Base-by-base conservation (phyloP, 495 filamentous ascomycete genomes). In the Daldinia loculata region DNA sequence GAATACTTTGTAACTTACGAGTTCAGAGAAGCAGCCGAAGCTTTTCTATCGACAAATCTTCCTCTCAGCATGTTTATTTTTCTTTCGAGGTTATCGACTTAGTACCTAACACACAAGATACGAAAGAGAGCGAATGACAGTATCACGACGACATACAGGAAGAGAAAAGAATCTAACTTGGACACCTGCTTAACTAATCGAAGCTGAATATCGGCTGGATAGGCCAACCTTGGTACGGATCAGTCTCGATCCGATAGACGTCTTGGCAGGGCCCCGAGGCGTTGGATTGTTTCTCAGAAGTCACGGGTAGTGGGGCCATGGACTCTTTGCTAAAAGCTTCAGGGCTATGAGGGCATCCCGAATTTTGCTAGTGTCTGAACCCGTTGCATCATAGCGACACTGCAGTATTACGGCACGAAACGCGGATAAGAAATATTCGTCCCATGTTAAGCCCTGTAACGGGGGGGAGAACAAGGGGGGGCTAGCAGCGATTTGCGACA, bases 241-340 rank as follows among this genome's bases (percentile, higher is more conserved):
- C 52, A 59, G 53, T 36, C 53, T 55, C 69, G n/a, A 53, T 34
- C 43, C 53, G 26, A 55, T n/a, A 45, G 15, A 26, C 17, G 19
- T 66, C 69, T 71, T 71, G 69, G 63, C 69, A 71, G 51, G 22
- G 63, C 58, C 43, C 69, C 69, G 69, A 71, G 58, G 58, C 62
- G 45, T 57, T 71, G 69, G 69, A 61, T 51, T 32, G 55, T n/a
- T 53, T 30, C 43, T 61, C 50, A 43, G 39, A 58, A 64, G 59
- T 26, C 60, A 56, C 52, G 29, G 34, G 22, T n/a, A 30, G 65
- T 63, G 64, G 64, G 56, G 48, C 56, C 56, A 24, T 34, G 4
- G 62, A 38, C 39, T 19, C 62, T 34, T 67, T 34, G 63, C 58
- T 59, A 62, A 57, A 29, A 52, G 43, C 60, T 57, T 48, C 30